phyloP scores from a whole-genome alignment of 177 flowering plant species.

The Telopea speciosissima region DNA sequence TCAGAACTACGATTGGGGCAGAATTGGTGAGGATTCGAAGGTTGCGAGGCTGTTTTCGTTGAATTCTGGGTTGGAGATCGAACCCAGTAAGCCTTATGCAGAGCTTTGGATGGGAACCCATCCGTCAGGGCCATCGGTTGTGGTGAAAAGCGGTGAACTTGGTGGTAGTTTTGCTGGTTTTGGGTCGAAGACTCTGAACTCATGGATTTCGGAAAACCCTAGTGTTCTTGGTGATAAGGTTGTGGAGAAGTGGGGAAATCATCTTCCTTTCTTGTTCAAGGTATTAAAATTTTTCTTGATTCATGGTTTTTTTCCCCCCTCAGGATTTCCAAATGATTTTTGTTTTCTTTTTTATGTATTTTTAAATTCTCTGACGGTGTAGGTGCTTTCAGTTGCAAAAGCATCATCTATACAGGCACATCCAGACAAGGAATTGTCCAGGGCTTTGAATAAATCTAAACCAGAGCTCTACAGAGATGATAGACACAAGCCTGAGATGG shows the following conservation, averaged over 20 bases:
- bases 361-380: neutral
- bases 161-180: conserved; percentile 8
- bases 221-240: conserved; percentile 65
- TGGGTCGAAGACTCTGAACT: conserved; percentile 19
- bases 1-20: conserved; percentile 78
- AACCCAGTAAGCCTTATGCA: conserved; percentile 48
- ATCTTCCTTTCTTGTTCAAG: conserved; percentile 92
- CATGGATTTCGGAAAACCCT: conserved; percentile 61
- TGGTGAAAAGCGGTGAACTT: conserved; percentile 7
- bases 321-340: neutral
- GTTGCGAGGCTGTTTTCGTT: conserved; percentile 44
- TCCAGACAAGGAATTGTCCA: conserved; percentile 83
- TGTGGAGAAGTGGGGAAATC: conserved; percentile 55
- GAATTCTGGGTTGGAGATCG: conserved; percentile 39
- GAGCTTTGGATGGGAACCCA: conserved; percentile 96
- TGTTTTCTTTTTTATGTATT: neutral
- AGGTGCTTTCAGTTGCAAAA: conserved; percentile 93
- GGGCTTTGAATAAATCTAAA: conserved; percentile 39
- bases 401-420: conserved; percentile 96
- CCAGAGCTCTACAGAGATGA: conserved; percentile 72
- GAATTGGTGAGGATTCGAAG: conserved; percentile 35
- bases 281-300: conserved; percentile 26
- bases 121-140: conserved; percentile 58
- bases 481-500: conserved; percentile 98
- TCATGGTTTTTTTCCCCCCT: neutral